Percentiles rank a stretch among this genome's conserved stretches.
These are phyloP conservation scores for Hibiscus trionum DNA, from an alignment of 345 rosid genomes.

Conservation along the genomic window DNA sequence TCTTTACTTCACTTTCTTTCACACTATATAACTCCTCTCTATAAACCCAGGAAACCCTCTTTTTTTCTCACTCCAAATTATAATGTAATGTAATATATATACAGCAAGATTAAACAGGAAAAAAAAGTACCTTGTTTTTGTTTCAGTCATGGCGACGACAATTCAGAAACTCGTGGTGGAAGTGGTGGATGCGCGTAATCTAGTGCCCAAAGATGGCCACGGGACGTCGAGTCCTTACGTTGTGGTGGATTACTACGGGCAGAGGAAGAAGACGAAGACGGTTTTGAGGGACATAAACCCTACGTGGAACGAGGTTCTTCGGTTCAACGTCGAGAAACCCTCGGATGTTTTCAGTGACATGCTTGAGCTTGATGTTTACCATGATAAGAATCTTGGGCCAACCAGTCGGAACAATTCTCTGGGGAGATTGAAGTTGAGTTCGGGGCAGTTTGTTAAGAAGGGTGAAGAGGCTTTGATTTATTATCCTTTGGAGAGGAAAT, in stretches of 20 bases:
- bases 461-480: constrained; percentile 87
- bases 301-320: constrained; percentile 62
- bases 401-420: constrained; percentile 57
- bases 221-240: constrained; percentile 91
- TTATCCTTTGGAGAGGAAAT: constrained; percentile 59
- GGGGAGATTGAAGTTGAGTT: constrained; percentile 57
- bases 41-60: constrained; percentile 3
- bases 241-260: constrained; percentile 67
- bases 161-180: constrained; percentile 62
- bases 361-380: constrained; percentile 65
- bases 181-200: constrained; percentile 65
- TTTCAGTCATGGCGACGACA: constrained; percentile 28
- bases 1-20: not conserved
- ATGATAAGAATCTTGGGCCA: constrained; percentile 66
- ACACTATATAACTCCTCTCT: not conserved
- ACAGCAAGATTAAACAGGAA: not conserved
- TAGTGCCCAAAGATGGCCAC: constrained; percentile 72
- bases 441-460: constrained; percentile 62
- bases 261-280: constrained; percentile 53
- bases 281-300: constrained; percentile 62
- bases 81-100: not conserved
- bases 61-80: not conserved
- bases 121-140: not conserved
- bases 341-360: constrained; percentile 51
- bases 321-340: constrained; percentile 54